phyloP scores from a whole-genome alignment of 2,329 filamentous ascomycete genomes.

The Pseudocercospora fuligena region DNA sequence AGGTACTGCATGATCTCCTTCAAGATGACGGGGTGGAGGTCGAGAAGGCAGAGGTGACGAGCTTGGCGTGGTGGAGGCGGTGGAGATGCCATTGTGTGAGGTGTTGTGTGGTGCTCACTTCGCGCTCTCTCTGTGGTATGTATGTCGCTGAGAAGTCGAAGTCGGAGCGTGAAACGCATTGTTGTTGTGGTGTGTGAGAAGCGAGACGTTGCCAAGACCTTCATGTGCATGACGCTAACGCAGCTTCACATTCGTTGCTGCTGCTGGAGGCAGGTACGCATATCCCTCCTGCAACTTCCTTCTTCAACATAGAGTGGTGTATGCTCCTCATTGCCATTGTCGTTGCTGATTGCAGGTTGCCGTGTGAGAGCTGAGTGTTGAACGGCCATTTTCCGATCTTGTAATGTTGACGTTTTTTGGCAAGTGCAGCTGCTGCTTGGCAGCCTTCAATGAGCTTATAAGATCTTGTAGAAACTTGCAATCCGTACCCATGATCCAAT shows the following conservation, averaged over 20 bases:
- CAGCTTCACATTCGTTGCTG: neutral
- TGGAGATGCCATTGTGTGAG: neutral
- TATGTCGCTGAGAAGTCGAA: neutral
- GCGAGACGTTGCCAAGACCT: neutral
- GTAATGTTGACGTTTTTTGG: neutral
- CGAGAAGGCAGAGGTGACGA: neutral
- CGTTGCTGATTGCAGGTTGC: too few relatives aligned
- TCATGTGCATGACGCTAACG: neutral
- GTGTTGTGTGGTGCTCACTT: neutral
- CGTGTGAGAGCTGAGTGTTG: neutral
- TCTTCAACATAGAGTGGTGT: neutral
- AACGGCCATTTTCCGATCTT: neutral
- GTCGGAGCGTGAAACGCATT: neutral
- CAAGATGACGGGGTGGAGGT: neutral
- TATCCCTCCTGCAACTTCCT: neutral
- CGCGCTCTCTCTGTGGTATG: neutral
- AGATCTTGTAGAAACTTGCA: too few relatives aligned
- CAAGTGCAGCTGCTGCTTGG: too few relatives aligned
- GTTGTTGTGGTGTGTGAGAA: neutral
- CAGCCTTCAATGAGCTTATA: too few relatives aligned
- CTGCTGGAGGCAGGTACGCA: neutral
- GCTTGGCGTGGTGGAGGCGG: neutral
- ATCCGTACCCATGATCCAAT: too few relatives aligned
- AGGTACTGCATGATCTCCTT: slow-evolving; percentile 1
- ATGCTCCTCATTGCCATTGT: neutral